Evolutionary conservation across 179 eudicot species (phyloP), one percentile per base, ranked within the genome.

Genomic region (Sideroxylon spinosum): DNA sequence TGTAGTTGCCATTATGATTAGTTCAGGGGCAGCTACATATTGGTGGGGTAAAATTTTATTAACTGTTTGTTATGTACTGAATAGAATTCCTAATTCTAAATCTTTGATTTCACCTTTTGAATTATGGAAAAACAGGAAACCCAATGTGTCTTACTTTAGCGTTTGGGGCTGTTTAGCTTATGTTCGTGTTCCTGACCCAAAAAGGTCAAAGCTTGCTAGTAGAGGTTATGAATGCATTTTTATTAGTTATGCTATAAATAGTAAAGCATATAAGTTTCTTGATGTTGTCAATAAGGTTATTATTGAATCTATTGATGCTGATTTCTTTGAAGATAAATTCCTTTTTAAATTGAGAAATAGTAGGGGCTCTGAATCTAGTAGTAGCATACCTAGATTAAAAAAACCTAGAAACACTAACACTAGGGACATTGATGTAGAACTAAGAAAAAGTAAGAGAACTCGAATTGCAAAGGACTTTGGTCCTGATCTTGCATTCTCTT

Each of bases 201-300:
- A 71, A 50, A 71, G 60, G 60, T 22, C 60, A 20, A 71, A 71
- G 22, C 60, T 71, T 20, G 32, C 37, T 2, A 71, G 60, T 49
- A 71, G 74, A 71, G 74, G 60, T 6, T 50, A 50, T 71, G 60
- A 50, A 32, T 68, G 26, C 7, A 26, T 44, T 37, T 68, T 44
- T n/a, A 3, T 68, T 68, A 53, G 73, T 2, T 46, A 68, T 68
- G 55, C 73, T 8, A 6, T 68, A 9, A 44, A 68, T 5, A 37
- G 7, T 44, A 44, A 68, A 68, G 73, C 55, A 5, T 44, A 44
- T 44, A 46, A 4, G 1, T 44, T 68, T 10, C 44, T 44, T 2
- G 26, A 68, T 44, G 0, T 68, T 7, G 17, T 44, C 1, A 20
- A 17, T 2, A 37, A 46, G 0, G 73, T 68, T 0, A 46, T 68